phyloP scores from a whole-genome alignment of 768 basidiomycete genomes.

The Leucogyrophana mollusca region DNA sequence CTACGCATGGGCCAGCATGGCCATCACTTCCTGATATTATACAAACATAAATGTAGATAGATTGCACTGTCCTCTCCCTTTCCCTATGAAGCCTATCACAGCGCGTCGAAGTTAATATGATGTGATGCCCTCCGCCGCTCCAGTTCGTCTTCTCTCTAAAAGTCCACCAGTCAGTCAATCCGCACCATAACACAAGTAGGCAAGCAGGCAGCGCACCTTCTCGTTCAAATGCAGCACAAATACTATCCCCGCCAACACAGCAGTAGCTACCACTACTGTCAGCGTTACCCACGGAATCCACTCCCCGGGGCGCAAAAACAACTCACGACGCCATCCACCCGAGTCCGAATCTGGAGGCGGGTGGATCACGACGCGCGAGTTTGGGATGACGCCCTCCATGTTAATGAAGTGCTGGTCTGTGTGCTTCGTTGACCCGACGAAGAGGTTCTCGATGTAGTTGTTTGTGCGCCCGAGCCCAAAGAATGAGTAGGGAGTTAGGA shows the following conservation, averaged over 20 bases:
- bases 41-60: not conserved
- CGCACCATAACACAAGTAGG: conserved; percentile 2
- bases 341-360: conserved; percentile 50
- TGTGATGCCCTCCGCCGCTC: conserved; percentile 88
- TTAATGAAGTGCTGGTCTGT: conserved; percentile 73
- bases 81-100: conserved; percentile 49
- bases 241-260: conserved; percentile 77
- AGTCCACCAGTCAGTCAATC: conserved; percentile 5
- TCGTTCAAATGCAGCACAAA: conserved; percentile 88
- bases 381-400: conserved; percentile 97
- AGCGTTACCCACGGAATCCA: conserved; percentile 99
- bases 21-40: too few relatives aligned
- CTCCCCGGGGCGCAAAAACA: conserved; percentile 91
- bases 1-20: too few relatives aligned
- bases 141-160: conserved; percentile 88
- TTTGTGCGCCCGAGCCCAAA: conserved; percentile 97
- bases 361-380: conserved; percentile 94
- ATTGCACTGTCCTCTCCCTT: not conserved
- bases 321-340: conserved; percentile 74
- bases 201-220: conserved; percentile 56
- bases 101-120: conserved; percentile 95
- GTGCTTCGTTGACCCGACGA: conserved; percentile 89
- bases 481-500: conserved; percentile 91
- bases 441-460: conserved; percentile 99
- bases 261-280: conserved; percentile 72